Base-by-base conservation (phyloP, 2,329 filamentous ascomycete species). In the Xylariaceae sp. region DNA sequence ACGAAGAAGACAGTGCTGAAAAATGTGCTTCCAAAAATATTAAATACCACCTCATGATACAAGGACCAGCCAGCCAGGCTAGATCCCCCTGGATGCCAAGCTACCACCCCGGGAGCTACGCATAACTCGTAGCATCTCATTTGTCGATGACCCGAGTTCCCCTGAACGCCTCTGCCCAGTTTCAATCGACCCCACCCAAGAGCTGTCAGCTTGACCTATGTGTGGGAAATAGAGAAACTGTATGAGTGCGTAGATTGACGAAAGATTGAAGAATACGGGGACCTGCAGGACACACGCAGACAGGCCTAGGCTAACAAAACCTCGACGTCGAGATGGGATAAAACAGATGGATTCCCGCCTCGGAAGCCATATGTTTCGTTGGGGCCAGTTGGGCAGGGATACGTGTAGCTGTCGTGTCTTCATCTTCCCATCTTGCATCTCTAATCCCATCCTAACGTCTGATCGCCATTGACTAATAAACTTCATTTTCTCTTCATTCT, bases 1-100 rank as follows among this genome's bases (percentile, higher is more conserved):
- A 47, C 21, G 21, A 26, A 41, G 20, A 19, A 14, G 26, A 19
- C 5, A 29, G 44, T 21, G 40, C 3, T 21, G 48, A 42, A 19
- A 26, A 40, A 3, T 32, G 40, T 32, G 32, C 23, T 10, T 18
- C 32, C 47, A 43, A 45, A 43, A 56, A 61, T 60, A 48, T 54
- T 20, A 43, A 56, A 61, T 60, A 48, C 56, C 26, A 62, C 59
- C 49, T 41, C 37, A 61, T 63, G 56, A 59, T 52, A 58, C 58
- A 59, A 19, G 53, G 43, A 40, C 26, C 21, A 50, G 32, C 54
- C 29, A 61, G 44, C 32, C 32, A n/a, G 21, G 42, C 37, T 56
- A 20, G 32, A 52, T 48, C 45, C 61, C 61, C 61, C 56, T 62
- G 56, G 52, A 41, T 40, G 61, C 59, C 59, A 64, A 60, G 61